These are phyloP conservation scores for Stenocarpella maydis DNA, from an alignment of 2,329 filamentous ascomycete species.

Conservation along the genomic window DNA sequence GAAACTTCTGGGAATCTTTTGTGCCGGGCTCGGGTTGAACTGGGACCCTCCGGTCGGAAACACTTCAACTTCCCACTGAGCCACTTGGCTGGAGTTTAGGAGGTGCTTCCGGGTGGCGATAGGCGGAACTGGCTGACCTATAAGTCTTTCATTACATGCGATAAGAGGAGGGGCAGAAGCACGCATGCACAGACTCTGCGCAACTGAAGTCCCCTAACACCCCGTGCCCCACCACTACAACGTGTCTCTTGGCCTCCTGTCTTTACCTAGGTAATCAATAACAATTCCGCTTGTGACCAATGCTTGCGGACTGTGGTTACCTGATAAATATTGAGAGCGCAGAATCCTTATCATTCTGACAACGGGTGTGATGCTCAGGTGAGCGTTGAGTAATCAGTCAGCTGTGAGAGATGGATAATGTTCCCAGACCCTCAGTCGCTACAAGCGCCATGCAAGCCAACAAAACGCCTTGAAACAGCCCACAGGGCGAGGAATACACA, in stretches of 20 bases:
- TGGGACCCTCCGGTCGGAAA: background rate
- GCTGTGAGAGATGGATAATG: background rate
- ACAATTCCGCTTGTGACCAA: background rate
- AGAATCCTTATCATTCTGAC: background rate
- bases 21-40: background rate
- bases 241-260: background rate
- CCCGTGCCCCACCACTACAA: background rate
- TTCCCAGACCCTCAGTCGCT: no score
- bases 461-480: background rate
- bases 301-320: background rate
- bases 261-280: background rate
- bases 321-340: background rate
- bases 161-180: background rate
- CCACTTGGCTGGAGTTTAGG: background rate
- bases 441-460: no score
- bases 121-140: background rate
- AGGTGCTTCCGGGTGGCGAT: background rate
- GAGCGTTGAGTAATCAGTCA: background rate
- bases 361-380: no score
- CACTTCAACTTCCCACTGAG: background rate
- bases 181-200: no score
- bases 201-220: background rate
- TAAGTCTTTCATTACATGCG: background rate
- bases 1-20: background rate
- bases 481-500: background rate